Evolutionary conservation across 805 yeast genomes (phyloP), one percentile per base, ranked within the genome.

Genomic region (Nakazawaea anatomiae): DNA sequence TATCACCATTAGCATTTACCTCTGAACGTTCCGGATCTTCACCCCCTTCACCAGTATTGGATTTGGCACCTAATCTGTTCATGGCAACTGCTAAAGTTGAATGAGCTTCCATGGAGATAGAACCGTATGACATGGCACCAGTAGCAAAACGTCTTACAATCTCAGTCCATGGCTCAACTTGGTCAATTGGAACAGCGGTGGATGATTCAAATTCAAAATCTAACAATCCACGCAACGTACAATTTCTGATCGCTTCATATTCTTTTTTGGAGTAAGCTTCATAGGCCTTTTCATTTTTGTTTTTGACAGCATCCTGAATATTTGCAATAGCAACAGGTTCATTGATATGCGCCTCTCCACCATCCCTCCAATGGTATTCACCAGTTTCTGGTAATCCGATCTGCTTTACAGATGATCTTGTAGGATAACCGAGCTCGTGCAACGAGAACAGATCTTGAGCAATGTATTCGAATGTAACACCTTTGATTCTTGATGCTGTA

Each of bases 101-200:
- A 71, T 92, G 99, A 2, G 97, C 91, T 71, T 92, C 99, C 96
- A 91, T 87, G 4, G 98, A 92, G 64, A 92, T 92, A 46, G 98
- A 92, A 64, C 99, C 99, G 65, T 94, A 92, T 1, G 97, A 91
- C 99, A 92, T 92, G 48, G 99, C 99, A 73, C 99, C 99, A n/a
- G 99, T 91, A 57, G 91, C 91, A 67, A 94, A 94, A 62, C 99
- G 81, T 61, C 97, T 84, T 35, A 91, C 99, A 67, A 92, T 92
- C 69, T 92, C 99, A 38, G 98, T 94, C 99, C 99, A 92, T 43
- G 99, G 99, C 74, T 92, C 99, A 58, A 92, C 99, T 72, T 94
- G 98, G 64, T 92, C 99, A 55, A 92, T 73, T 52, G 99, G 97
- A 49, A 92, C 94, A 4, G 91, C 79, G 4, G 74, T 76, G 0